phyloP scores from a whole-genome alignment of 2,329 filamentous ascomycete genomes.

The Periconia macrospinosa region DNA sequence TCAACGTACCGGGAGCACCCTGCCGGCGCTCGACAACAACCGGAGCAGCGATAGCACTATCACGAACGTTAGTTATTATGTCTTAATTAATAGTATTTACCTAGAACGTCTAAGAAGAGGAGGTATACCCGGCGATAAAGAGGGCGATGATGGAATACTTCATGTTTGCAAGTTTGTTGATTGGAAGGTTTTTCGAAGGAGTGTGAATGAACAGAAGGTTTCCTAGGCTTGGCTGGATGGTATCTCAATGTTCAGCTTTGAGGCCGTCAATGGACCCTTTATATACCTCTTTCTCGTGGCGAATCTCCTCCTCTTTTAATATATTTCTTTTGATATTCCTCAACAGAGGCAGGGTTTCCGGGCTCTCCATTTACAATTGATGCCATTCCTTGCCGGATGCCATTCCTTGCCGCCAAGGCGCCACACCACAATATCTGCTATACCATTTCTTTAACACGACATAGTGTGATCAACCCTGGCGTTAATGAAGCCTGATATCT shows the following conservation, averaged over 20 bases:
- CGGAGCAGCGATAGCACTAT: conserved; percentile 9
- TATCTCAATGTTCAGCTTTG: too few relatives aligned
- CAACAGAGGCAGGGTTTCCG: neutral
- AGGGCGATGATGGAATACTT: conserved; percentile 7
- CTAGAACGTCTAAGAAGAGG: neutral
- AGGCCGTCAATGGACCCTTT: neutral
- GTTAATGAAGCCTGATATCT: neutral
- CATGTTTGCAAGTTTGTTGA: conserved; percentile 3
- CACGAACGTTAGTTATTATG: neutral
- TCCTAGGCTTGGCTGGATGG: neutral
- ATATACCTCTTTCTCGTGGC: neutral
- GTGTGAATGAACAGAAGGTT: neutral
- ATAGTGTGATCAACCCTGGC: neutral
- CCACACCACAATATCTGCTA: neutral
- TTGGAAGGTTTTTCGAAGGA: neutral
- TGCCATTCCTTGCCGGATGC: too few relatives aligned
- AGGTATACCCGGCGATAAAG: conserved; percentile 10
- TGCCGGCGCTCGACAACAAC: conserved; percentile 4
- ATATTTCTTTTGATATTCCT: neutral
- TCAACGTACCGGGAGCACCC: too few relatives aligned
- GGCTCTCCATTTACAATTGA: neutral
- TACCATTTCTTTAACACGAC: neutral
- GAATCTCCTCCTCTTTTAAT: neutral
- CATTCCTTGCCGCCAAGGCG: neutral
- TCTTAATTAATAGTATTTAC: neutral